Conservation (phyloP, 129 eudicot species). For the Smallanthus sonchifolius region DNA sequence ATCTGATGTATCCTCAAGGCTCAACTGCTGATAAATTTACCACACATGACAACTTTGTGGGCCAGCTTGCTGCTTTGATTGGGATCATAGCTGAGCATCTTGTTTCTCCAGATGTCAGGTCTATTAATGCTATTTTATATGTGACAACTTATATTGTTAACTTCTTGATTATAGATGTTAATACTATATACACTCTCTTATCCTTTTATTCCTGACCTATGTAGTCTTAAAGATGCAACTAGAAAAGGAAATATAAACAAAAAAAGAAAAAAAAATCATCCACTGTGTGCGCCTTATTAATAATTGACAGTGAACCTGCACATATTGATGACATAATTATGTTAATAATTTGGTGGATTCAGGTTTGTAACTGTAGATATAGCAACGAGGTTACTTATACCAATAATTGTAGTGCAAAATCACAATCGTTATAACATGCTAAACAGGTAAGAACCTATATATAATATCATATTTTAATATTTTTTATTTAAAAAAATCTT, state of each 20-base stretch:
- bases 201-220: not conserved
- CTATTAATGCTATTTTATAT: not conserved
- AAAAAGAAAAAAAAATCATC: not conserved
- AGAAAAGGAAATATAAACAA: not conserved
- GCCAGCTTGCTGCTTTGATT: constrained; percentile 71
- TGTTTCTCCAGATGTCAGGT: constrained; percentile 96
- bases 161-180: constrained; percentile 2
- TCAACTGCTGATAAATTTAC: constrained; percentile 36
- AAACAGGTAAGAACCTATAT: no score
- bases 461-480: no score
- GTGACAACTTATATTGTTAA: not conserved
- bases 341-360: constrained; percentile 16
- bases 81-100: constrained; percentile 79
- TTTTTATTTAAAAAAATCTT: no score
- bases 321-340: constrained; percentile 2
- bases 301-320: constrained; percentile 2
- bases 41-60: constrained; percentile 65
- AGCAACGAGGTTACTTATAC: constrained; percentile 82
- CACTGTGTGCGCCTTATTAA: constrained; percentile 3
- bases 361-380: constrained; percentile 94
- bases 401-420: constrained; percentile 87
- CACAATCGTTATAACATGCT: constrained; percentile 89
- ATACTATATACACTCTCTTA: not conserved
- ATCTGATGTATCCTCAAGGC: constrained; percentile 49
- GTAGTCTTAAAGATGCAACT: not conserved